Percentiles rank a stretch among this genome's conserved stretches.
These are phyloP conservation scores for Laguncularia racemosa DNA, from an alignment of 345 rosid genomes.

Conservation along the genomic window DNA sequence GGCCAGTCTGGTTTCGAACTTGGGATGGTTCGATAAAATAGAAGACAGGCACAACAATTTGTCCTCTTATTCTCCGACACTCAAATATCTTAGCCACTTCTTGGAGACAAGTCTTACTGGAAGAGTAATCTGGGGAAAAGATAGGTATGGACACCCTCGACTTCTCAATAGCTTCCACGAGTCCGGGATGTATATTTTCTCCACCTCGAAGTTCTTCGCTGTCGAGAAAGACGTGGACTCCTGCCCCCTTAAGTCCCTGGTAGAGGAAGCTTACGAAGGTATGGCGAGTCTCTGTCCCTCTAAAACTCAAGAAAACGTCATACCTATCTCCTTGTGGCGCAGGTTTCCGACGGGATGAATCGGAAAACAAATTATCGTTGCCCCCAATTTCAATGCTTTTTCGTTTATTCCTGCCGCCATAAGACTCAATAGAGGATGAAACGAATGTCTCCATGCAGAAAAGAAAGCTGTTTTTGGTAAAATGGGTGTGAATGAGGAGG, in stretches of 20 bases:
- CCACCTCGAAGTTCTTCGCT: background rate
- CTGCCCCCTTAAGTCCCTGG: accelerated
- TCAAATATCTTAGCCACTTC: background rate
- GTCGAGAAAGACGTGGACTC: background rate
- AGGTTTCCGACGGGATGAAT: no score
- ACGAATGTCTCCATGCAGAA: no score
- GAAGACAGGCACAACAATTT: background rate
- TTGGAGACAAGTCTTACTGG: background rate
- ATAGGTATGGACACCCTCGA: background rate
- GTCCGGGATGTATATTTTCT: background rate
- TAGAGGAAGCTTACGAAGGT: background rate
- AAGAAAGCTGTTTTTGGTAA: no score
- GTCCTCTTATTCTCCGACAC: background rate
- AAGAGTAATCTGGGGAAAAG: background rate
- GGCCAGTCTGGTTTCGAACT: background rate
- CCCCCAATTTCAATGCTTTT: no score
- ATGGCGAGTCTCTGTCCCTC: background rate
- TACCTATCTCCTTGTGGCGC: no score
- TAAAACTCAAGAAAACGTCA: constrained; percentile 1
- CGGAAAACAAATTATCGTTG: no score
- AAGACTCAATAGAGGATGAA: no score
- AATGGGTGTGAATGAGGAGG: no score
- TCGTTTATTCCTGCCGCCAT: no score
- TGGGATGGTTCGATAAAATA: background rate
- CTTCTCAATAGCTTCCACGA: background rate